Evolutionary conservation across 2,329 filamentous ascomycete species (phyloP), one percentile per base, ranked within the genome.

Genomic region (Fusarium succisae): DNA sequence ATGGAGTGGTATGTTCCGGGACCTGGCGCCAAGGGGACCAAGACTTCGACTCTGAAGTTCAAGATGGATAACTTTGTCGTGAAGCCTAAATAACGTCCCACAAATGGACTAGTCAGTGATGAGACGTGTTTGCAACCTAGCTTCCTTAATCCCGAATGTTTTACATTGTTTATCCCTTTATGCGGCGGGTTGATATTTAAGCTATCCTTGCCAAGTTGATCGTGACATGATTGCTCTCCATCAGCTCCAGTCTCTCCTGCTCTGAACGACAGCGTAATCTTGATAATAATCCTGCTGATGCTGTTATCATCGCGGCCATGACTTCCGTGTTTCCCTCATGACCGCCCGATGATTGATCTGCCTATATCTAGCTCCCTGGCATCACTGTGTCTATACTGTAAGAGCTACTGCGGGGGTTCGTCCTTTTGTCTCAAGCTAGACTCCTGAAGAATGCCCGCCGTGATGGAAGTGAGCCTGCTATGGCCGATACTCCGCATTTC

Each of bases 11-110:
- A 63, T 28, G n/a, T 28, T 20, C 3, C 3, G 20, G 12, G 26
- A 1, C 12, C 44, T 12, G 15, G n/a, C 4, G 3, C 17, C 1
- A 28, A 54, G 24, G 59, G n/a, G 1, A 28, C 3, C 1, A 66
- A 66, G 39, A 39, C 58, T 22, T 47, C 59, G 4, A 63, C 20
- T 1, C n/a, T 66, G 26, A 63, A 24, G 35, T 10, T 66, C 11
- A 66, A 66, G 47, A 44, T 66, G 35, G 63, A 66, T 4, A 66
- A 41, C 12, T 66, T 66, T 37, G 10, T 7, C 17, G 59, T 64
- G 1, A 66, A 64, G n/a, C 63, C 26, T 2, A 64, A 63, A 39
- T 39, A 14, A 41, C 26, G 13, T 3, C 11, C 6, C 3, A 4
- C 12, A 2, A 6, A 28, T 8, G 6, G 3, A 7, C 7, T 15